Evolutionary conservation across 2,329 filamentous ascomycete genomes (phyloP).

Genomic region (Penicillium paneum): DNA sequence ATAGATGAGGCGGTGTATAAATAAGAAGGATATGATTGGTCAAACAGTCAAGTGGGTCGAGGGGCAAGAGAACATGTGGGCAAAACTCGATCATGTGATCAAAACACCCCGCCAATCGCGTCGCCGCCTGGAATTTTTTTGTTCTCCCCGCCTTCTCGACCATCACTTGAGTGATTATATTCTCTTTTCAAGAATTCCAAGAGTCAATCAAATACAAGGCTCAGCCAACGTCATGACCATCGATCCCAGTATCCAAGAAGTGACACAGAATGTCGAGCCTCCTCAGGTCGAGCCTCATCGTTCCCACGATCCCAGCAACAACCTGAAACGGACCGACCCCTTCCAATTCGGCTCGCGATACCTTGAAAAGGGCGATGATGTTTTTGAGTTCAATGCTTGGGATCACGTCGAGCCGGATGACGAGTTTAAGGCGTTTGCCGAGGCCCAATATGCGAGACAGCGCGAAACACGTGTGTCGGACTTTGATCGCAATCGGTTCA

Average conservation of each 20-base stretch:
- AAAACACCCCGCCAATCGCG: not conserved
- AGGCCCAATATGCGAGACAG: slow-evolving; percentile 80
- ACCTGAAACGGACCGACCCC: slow-evolving; percentile 82
- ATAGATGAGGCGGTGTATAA: not conserved
- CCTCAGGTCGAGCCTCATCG: slow-evolving; percentile 56
- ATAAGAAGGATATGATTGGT: not conserved
- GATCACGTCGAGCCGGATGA: slow-evolving; percentile 95
- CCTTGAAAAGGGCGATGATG: slow-evolving; percentile 78
- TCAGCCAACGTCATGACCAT: slow-evolving; percentile 10
- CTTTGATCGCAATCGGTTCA: slow-evolving; percentile 89
- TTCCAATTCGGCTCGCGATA: slow-evolving; percentile 93
- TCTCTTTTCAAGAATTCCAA: not conserved
- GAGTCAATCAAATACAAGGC: no score
- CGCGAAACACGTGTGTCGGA: slow-evolving; percentile 82
- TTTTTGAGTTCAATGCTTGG: slow-evolving; percentile 98
- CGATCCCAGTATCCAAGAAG: slow-evolving; percentile 15
- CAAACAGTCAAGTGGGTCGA: not conserved
- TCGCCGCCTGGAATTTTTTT: slow-evolving; percentile 12
- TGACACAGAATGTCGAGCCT: slow-evolving; percentile 47
- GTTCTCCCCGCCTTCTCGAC: slow-evolving; percentile 4
- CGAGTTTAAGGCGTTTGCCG: slow-evolving; percentile 79
- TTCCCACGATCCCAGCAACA: slow-evolving; percentile 66
- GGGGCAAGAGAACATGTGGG: not conserved
- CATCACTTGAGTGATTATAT: slow-evolving; percentile 6
- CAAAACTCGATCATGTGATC: slow-evolving; percentile 1